These are phyloP conservation scores for Senna tora DNA, from an alignment of 306 rosid species.

Conservation along the genomic window DNA sequence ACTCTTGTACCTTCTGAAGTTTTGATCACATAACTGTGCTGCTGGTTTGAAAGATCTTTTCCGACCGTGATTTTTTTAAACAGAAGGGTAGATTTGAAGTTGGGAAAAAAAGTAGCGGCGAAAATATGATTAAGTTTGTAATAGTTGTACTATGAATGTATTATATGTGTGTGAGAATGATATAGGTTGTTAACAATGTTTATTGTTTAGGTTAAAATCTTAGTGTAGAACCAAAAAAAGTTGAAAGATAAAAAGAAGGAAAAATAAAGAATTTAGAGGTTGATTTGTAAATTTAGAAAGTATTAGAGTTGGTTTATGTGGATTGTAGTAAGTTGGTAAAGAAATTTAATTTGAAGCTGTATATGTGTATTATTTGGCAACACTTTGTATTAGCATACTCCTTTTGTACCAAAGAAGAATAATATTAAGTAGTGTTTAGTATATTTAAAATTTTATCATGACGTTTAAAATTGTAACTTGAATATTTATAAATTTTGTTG, in stretches of 20 bases:
- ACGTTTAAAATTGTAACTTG: no score
- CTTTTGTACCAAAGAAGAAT: no score
- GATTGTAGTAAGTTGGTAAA: neutral
- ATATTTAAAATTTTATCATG: no score
- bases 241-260: neutral
- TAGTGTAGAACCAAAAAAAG: conserved; percentile 6
- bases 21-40: no score
- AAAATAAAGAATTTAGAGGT: conserved; percentile 27
- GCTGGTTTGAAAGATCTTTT: conserved; percentile 40
- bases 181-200: no score
- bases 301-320: conserved; percentile 29
- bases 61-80: conserved; percentile 82
- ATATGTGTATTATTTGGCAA: conserved; percentile 6
- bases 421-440: no score
- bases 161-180: neutral
- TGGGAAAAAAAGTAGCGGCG: conserved; percentile 34
- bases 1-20: neutral
- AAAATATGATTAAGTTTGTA: conserved; percentile 35
- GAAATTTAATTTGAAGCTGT: neutral
- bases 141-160: neutral
- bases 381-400: conserved; percentile 26
- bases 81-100: conserved; percentile 60
- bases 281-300: conserved; percentile 38
- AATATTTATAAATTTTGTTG: no score
- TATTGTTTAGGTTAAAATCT: conserved; percentile 49